Evolutionary conservation across 169 alveolate genomes (phyloP), one percentile per base, ranked within the genome.

Genomic region (Plasmodium adleri): DNA sequence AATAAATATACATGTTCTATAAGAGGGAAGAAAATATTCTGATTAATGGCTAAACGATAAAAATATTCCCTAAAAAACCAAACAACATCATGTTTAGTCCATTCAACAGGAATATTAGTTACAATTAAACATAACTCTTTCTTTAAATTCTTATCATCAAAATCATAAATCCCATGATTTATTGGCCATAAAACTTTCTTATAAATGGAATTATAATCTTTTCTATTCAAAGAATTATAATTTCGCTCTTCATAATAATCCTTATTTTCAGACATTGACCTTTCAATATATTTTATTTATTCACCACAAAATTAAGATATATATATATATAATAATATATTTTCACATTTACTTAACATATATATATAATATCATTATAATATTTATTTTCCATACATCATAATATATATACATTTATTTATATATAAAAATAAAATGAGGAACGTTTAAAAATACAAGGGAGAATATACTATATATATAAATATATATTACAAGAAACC

Each of bases 31-130:
- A 20, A 28, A 20, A 76, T 50, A 32, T 28, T 76, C n/a, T 58
- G 28, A 59, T 76, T 59, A 26, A 76, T 76, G 47, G 89, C 89
- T 76, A 76, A 47, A 10, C 67, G 64, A 58, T 76, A 76, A 66
- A 76, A 76, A 76, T 76, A 76, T 76, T 76, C 89, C 45, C 89
- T 47, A 76, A 76, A 76, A 76, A 76, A 76, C 89, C 89, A 76
- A 10, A 58, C 52, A 32, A 76, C 67, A 56, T 76, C 89, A 6
- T 22, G 20, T 58, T 76, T 76, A 49, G 67, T 64, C 89, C 89
- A 76, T 10, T 76, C 52, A 76, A 76, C 76, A 22, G 89, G 89
- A 24, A 76, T 63, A 43, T 76, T 76, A 50, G 72, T 76, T 50
- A 76, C 89, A 49, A 50, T 52, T 50, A 76, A 58, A 22, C 89